Base-by-base conservation (phyloP, 2,329 filamentous ascomycete genomes). In the Fusarium caatingaense region DNA sequence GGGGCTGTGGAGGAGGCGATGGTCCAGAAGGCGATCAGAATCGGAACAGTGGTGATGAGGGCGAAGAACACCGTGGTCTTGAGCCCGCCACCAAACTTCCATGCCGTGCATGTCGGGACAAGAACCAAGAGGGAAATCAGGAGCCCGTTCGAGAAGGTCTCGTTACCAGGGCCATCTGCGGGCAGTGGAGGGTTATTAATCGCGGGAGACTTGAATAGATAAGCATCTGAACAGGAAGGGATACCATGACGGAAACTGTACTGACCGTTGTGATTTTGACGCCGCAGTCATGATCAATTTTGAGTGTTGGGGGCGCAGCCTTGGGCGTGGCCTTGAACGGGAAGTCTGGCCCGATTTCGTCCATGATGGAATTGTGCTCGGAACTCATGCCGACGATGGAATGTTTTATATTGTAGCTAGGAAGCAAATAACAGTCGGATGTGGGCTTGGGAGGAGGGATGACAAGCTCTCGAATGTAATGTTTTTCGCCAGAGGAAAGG, bases 41-140 rank as follows among this genome's bases (percentile, higher is more conserved):
- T 89, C 6, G 94, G 94, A 57, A 95, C 80, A 46, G 87, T 86
- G 70, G 92, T 91, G 80, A 97, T 85, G 73, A 96, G 77, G 72
- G 88, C 89, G 75, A 97, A 89, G 77, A 98, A 90, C 87, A 98
- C 94, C 74, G 97, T 83, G 80, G 89, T 90, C 69, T 93, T 97
- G 86, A 94, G 93, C 74, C 93, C 83, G 57, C 94, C 94, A 72
- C 93, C 93, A 64, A 97, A 78, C 82, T 93, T 92, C 83, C 91
- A 93, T 64, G 93, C 88, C 8, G 28, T 45, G 40, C 27, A 53
- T 1, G n/a, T 53, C 11, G 56, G 56, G 21, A 45, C 6, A 45
- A 58, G 47, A 28, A 58, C 13, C 37, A 58, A 45, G 56, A 58
- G 56, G 21, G 56, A 58, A 37, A 58, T 45, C 15, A 58, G 45